Base-by-base conservation (phyloP, 805 yeast genomes). In the Candida pseudofarinosa region DNA sequence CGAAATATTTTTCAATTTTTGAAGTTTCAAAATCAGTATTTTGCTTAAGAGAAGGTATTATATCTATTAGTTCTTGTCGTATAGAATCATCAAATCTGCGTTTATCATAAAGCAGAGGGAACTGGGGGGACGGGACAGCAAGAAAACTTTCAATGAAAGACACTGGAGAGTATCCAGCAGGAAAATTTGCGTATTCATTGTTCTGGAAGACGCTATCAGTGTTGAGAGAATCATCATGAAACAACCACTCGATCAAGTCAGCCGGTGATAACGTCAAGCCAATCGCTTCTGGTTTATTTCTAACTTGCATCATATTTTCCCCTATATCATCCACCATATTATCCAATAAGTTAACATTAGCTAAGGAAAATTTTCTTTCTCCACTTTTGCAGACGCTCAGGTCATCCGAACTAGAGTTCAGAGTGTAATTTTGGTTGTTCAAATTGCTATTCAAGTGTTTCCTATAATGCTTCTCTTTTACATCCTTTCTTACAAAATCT, bases 231-330 rank as follows among this genome's bases (percentile, higher is more conserved):
- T 61, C 59, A 19, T 57, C 56, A 30, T 56, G 55, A 34, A 60
- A 60, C 1, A 62, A 45, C 66, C 64, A 61, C 36, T 61, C 66
- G 16, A 60, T 59, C 40, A 62, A 45, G 36, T 62, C 63, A 3
- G 63, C 52, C 0, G 66, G 65, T 2, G 64, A 58, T 8, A 56
- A 41, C 4, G 50, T 44, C 42, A 41, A 40, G 35, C 13, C 20
- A 7, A 33, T 3, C 5, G 14, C 14, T n/a, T 19, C 38, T 4
- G 23, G 28, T 7, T 23, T 23, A 10, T 10, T 23, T 10, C 10
- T 23, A 23, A 10, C 10, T 10, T 6, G 28, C 10, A 23, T 10
- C 6, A 23, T 23, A 23, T 10, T 23, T 6, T 23, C 28, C 28
- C 10, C 28, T 23, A 23, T 23, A 10, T 10, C 10, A 23, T 23